phyloP scores from a whole-genome alignment of 2,329 filamentous ascomycete genomes.

The Beauveria pseudobassiana region DNA sequence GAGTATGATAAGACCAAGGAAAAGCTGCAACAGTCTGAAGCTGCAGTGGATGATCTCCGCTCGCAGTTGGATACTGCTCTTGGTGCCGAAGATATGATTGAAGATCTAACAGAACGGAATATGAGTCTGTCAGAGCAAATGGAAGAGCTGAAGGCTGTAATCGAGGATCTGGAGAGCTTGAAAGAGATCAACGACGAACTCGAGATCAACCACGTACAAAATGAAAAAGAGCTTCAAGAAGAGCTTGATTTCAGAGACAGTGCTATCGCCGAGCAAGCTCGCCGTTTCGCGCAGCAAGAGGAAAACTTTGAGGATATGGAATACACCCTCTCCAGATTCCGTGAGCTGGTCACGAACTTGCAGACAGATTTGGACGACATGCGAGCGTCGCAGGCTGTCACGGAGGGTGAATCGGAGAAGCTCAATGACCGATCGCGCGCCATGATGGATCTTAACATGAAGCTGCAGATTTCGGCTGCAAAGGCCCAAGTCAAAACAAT shows the following conservation, averaged over 20 bases:
- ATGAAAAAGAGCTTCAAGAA: conserved; percentile 89
- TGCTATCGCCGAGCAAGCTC: conserved; percentile 73
- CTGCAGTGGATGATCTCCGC: conserved; percentile 73
- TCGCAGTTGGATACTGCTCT: conserved; percentile 86
- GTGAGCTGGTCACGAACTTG: conserved; percentile 77
- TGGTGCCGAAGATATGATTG: conserved; percentile 88
- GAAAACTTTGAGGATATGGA: conserved; percentile 79
- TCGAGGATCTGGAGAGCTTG: conserved; percentile 81
- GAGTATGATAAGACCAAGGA: conserved; percentile 65
- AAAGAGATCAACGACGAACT: conserved; percentile 94
- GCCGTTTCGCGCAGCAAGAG: conserved; percentile 68
- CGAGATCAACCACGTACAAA: conserved; percentile 85
- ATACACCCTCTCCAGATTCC: conserved; percentile 81
- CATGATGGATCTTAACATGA: conserved; percentile 95
- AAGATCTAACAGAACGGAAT: conserved; percentile 83
- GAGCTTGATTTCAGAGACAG: conserved; percentile 85
- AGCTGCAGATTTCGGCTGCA: conserved; percentile 80
- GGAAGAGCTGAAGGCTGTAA: conserved; percentile 70
- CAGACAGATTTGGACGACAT: conserved; percentile 88
- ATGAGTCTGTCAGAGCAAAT: conserved; percentile 76
- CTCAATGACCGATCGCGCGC: conserved; percentile 80
- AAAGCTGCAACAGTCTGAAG: conserved; percentile 64
- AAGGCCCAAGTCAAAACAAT: conserved; percentile 94
- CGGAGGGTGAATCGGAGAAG: conserved; percentile 87
- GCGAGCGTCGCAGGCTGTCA: conserved; percentile 83